Evolutionary conservation across 352 stramenopile species (phyloP).

Genomic region (Pythium diclinum): DNA sequence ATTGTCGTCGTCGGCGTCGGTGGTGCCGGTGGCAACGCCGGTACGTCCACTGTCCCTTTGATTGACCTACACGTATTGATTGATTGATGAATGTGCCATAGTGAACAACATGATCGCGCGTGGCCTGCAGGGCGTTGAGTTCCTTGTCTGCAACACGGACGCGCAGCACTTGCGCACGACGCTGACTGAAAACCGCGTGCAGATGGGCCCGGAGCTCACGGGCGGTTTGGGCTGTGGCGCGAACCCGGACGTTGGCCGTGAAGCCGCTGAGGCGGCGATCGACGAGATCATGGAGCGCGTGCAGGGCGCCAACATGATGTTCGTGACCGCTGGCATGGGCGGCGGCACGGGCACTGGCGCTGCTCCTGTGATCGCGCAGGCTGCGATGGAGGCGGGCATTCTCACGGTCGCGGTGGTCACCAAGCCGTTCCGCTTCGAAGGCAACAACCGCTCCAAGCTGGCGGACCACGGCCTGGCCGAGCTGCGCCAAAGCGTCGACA

Average conservation of each 20-base stretch:
- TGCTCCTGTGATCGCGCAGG: slow-evolving; percentile 79
- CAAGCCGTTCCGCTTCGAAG: slow-evolving; percentile 87
- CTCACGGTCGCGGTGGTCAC: slow-evolving; percentile 86
- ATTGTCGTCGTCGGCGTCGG: slow-evolving; percentile 87
- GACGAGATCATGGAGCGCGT: slow-evolving; percentile 86
- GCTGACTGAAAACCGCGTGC: slow-evolving; percentile 88
- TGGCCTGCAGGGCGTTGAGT: slow-evolving; percentile 79
- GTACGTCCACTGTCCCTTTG: slow-evolving; percentile 21
- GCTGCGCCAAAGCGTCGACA: slow-evolving; percentile 83
- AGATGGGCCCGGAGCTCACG: slow-evolving; percentile 87
- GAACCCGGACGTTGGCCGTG: slow-evolving; percentile 71
- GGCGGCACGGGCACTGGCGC: slow-evolving; percentile 81
- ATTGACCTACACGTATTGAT: not conserved
- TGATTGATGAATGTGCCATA: slow-evolving; percentile 12
- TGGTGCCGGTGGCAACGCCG: slow-evolving; percentile 85
- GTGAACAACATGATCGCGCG: slow-evolving; percentile 90
- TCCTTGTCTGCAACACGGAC: slow-evolving; percentile 91
- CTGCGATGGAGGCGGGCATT: slow-evolving; percentile 77
- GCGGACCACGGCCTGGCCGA: slow-evolving; percentile 71
- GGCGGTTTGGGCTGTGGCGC: slow-evolving; percentile 75
- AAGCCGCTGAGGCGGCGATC: slow-evolving; percentile 72
- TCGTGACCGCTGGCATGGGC: slow-evolving; percentile 85
- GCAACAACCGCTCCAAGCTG: slow-evolving; percentile 77
- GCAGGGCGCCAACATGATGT: slow-evolving; percentile 88
- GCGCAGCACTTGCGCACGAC: slow-evolving; percentile 89